Base-by-base conservation (phyloP, 2,329 filamentous ascomycete genomes). In the Claviceps digitariae region DNA sequence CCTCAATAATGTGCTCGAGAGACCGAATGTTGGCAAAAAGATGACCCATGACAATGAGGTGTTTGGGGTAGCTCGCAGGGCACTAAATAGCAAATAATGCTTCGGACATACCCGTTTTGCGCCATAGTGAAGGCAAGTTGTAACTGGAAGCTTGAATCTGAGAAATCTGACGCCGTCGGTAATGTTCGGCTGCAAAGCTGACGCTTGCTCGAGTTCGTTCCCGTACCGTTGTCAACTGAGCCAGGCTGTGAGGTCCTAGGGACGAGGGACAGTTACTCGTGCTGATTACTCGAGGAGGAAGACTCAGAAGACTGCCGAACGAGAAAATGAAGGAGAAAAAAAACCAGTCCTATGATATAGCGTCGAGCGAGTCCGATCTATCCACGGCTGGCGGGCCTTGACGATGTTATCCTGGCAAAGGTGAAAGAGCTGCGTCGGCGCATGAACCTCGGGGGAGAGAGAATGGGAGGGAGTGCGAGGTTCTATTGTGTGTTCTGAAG, bases 91-190 rank as follows among this genome's bases (percentile, higher is more conserved):
- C 40, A 23, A 51, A 15, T 27, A 51, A 15, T 25, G 50, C 29
- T 36, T 38, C 21, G 13, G 36, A 59, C 58, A 45, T 60, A 60
- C 58, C 65, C 63, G 52, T 67, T 66, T 59, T 67, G 65, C 57
- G 66, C 65, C 66, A 67, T 67, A 46, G 57, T 61, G 55, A 54
- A 60, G 59, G 52, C 51, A 48, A 52, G 38, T 48, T 44, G 34
- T 34, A 15, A 23, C 45, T 27, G 21, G 4, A 27, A 12, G 27
- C 23, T 29, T 34, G 27, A 17, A 47, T 31, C 8, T 17, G 45
- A 27, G 8, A 48, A 1, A 13, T n/a, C 43, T 6, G 13, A 27
- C 21, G 43, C 17, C 15, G 43, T 25, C 21, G 43, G 25, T 46
- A 34, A 2, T 13, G 13, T 17, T 12, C 23, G 25, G 17, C 25